A percentile compares a stretch with the other conserved stretches of the same genome.
These are phyloP conservation scores for Spatholobus suberectus DNA, from an alignment of 306 rosid species.

Conservation along the genomic window DNA sequence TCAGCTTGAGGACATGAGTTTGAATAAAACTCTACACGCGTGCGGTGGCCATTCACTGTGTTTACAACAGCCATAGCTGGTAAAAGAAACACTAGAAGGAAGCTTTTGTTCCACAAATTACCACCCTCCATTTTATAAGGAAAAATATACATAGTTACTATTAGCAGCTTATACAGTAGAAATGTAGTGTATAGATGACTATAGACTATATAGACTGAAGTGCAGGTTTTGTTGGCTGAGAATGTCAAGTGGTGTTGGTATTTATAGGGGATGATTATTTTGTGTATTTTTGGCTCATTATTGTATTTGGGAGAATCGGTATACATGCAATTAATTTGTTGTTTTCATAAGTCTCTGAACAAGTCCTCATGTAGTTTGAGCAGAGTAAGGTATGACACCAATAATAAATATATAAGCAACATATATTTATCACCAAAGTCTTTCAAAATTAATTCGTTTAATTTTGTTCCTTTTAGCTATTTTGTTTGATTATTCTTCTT, in stretches of 20 bases:
- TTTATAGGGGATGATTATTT: neutral
- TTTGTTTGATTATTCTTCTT: neutral
- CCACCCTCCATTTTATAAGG: conserved; percentile 2
- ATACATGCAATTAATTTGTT: neutral
- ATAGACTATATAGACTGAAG: no score
- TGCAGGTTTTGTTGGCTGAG: no score
- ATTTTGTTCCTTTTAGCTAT: no score
- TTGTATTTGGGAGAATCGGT: neutral
- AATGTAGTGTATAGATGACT: no score
- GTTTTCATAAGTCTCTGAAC: neutral
- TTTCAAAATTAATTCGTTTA: no score
- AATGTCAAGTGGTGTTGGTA: neutral
- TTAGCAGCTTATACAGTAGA: no score
- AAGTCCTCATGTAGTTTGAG: neutral
- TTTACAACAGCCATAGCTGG: neutral
- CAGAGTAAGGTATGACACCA: neutral
- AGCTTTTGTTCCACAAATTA: neutral
- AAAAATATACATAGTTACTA: no score
- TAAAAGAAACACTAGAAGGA: neutral
- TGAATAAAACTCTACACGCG: conserved; percentile 17
- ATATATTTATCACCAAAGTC: neutral
- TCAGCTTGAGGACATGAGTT: conserved; percentile 31
- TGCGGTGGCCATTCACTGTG: conserved; percentile 1
- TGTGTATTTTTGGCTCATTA: neutral
- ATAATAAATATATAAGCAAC: no score